These are phyloP conservation scores for Ophiostoma angusticollis DNA, from an alignment of 2,329 filamentous ascomycete species.

Conservation along the genomic window DNA sequence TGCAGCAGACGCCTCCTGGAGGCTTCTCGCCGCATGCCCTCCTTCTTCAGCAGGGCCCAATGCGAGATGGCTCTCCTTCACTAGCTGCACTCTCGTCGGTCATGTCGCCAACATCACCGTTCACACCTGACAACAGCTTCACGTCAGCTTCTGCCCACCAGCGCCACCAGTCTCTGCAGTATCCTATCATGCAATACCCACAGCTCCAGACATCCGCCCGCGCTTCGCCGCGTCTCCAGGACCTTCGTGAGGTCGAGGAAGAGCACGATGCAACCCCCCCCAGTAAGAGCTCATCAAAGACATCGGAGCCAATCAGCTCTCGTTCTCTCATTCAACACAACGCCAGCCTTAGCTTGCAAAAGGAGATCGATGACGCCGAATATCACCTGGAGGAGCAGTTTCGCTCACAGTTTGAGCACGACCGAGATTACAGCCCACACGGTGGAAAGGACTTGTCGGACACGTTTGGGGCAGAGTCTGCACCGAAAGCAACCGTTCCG, in stretches of 20 bases:
- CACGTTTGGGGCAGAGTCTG: slow-evolving; percentile 14
- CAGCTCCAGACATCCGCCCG: slow-evolving; percentile 43
- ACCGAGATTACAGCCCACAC: slow-evolving; percentile 57
- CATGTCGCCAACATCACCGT: slow-evolving; percentile 53
- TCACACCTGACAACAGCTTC: slow-evolving; percentile 38
- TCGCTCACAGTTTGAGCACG: slow-evolving; percentile 64
- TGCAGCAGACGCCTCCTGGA: slow-evolving; percentile 44
- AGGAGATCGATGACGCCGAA: slow-evolving; percentile 73
- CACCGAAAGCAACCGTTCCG: slow-evolving; percentile 12
- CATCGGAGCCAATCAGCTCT: slow-evolving; percentile 31
- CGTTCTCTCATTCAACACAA: slow-evolving; percentile 44
- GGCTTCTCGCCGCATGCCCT: slow-evolving; percentile 46
- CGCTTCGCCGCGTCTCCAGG: slow-evolving; percentile 51
- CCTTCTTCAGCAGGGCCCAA: slow-evolving; percentile 36
- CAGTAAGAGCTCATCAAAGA: slow-evolving; percentile 40
- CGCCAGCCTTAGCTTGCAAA: slow-evolving; percentile 64
- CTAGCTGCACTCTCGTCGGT: slow-evolving; percentile 40
- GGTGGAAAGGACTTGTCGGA: slow-evolving; percentile 26
- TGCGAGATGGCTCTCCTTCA: slow-evolving; percentile 52
- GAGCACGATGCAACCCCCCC: slow-evolving; percentile 29
- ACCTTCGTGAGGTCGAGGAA: slow-evolving; percentile 62
- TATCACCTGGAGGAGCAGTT: slow-evolving; percentile 74
- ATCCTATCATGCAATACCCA: slow-evolving; percentile 41
- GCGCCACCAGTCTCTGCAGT: slow-evolving; percentile 47
- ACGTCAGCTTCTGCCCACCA: slow-evolving; percentile 33